phyloP scores from a whole-genome alignment of 192 early-diverging fungal species.

The Dissophora ornata region DNA sequence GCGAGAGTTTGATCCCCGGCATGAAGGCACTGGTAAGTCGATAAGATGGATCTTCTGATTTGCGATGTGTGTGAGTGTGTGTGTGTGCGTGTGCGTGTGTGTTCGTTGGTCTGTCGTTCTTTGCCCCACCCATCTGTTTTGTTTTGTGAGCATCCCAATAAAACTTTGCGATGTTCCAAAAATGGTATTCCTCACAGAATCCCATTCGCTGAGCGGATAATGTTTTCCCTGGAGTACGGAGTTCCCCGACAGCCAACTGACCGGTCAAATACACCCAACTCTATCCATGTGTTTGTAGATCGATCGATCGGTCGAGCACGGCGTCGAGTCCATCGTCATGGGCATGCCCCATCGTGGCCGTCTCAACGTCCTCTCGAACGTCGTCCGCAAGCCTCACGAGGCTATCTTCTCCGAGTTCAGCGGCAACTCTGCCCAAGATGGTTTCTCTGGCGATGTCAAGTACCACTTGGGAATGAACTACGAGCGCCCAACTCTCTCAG shows the following conservation, averaged over 20 bases:
- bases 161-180: background rate
- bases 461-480: constrained; percentile 97
- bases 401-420: constrained; percentile 99
- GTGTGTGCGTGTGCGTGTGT: too few species aligned
- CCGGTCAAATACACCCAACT: too few species aligned
- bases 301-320: constrained; percentile 94
- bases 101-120: too few species aligned
- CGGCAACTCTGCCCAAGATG: constrained; percentile 89
- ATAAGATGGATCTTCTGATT: background rate
- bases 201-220: background rate
- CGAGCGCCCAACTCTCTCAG: constrained; percentile 94
- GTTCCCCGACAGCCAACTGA: too few species aligned
- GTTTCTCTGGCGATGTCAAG: constrained; percentile 94
- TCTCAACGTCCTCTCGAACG: constrained; percentile 97
- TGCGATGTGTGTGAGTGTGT: too few species aligned
- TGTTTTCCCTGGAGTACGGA: too few species aligned
- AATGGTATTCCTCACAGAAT: background rate
- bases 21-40: constrained; percentile 92
- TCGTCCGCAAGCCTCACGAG: constrained; percentile 98
- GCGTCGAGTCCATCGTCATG: constrained; percentile 95
- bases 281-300: constrained; percentile 65
- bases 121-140: too few species aligned
- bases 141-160: background rate
- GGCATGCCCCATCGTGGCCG: constrained; percentile 99
- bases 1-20: constrained; percentile 97